Evolutionary conservation across 2,329 filamentous ascomycete genomes (phyloP).

Genomic region (Rhynchosporium graminicola): DNA sequence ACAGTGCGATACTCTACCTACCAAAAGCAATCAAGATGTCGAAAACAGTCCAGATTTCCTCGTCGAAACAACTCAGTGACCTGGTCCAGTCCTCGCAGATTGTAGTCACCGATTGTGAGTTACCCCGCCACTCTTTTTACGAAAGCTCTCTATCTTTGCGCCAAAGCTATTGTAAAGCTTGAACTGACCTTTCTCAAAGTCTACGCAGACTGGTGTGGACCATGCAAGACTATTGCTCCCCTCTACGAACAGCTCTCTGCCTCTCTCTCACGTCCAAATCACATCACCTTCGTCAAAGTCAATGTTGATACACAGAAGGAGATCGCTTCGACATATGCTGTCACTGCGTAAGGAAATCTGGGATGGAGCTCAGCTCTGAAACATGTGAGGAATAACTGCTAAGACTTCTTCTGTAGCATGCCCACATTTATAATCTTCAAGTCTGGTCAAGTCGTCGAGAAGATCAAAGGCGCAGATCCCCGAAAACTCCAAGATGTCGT

Average conservation of each 20-base stretch:
- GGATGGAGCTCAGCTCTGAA: neutral
- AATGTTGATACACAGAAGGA: slow-evolving; percentile 77
- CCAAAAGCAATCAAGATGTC: slow-evolving; percentile 35
- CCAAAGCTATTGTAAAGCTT: slow-evolving; percentile 11
- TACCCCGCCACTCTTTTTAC: slow-evolving; percentile 37
- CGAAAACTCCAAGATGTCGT: slow-evolving; percentile 70
- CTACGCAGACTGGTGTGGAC: slow-evolving; percentile 83
- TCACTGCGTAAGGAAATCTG: slow-evolving; percentile 58
- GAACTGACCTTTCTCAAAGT: slow-evolving; percentile 52
- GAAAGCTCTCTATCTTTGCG: slow-evolving; percentile 12
- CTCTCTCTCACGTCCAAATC: slow-evolving; percentile 68
- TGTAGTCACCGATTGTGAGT: slow-evolving; percentile 86
- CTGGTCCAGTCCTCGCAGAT: slow-evolving; percentile 73
- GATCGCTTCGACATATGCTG: slow-evolving; percentile 70
- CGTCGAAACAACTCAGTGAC: slow-evolving; percentile 62
- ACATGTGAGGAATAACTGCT: neutral
- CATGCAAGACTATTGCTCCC: slow-evolving; percentile 82
- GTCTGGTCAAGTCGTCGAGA: slow-evolving; percentile 65
- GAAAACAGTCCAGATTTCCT: slow-evolving; percentile 50
- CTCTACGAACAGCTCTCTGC: slow-evolving; percentile 76
- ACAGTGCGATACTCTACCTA: neutral
- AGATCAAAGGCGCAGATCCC: slow-evolving; percentile 73
- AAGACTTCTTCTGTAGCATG: slow-evolving; percentile 47
- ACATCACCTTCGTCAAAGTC: slow-evolving; percentile 84
- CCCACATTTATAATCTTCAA: slow-evolving; percentile 93